Evolutionary conservation across 768 basidiomycete genomes (phyloP).

Genomic region (Hygrophorus pudorinus): DNA sequence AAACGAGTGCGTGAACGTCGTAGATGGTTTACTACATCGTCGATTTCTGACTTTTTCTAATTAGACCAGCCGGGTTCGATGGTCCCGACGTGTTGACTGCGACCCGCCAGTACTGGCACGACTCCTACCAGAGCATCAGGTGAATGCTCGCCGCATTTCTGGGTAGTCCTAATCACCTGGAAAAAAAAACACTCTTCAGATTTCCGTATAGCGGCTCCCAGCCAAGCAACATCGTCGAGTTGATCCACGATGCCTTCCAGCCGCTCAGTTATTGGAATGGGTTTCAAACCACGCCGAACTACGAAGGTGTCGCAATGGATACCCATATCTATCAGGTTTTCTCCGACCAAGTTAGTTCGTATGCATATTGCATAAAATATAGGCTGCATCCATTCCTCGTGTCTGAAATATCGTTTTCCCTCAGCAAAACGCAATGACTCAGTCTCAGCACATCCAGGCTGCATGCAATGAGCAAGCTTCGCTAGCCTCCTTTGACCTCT

Average conservation of each 20-base stretch:
- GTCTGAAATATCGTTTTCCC: not conserved
- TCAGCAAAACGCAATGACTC: slow-evolving; percentile 35
- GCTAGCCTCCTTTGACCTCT: slow-evolving; percentile 50
- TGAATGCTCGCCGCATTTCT: slow-evolving; percentile 15
- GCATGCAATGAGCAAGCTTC: slow-evolving; percentile 42
- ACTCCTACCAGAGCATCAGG: slow-evolving; percentile 71
- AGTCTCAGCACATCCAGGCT: slow-evolving; percentile 46
- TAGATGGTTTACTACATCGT: not conserved
- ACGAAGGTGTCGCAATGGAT: slow-evolving; percentile 64
- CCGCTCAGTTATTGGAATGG: slow-evolving; percentile 59
- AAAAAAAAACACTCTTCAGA: slow-evolving; percentile 16
- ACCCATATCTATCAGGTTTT: slow-evolving; percentile 78
- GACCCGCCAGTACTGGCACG: slow-evolving; percentile 54
- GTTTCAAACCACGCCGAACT: slow-evolving; percentile 44
- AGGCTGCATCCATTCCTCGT: not conserved
- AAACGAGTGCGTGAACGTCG: slow-evolving; percentile 49
- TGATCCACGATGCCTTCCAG: slow-evolving; percentile 78
- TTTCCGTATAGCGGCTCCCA: slow-evolving; percentile 24
- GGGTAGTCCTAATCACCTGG: slow-evolving; percentile 4
- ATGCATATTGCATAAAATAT: too few species aligned
- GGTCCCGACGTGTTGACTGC: slow-evolving; percentile 40
- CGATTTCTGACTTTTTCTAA: not conserved
- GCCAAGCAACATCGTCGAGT: slow-evolving; percentile 54
- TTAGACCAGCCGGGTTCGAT: slow-evolving; percentile 68
- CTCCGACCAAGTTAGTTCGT: slow-evolving; percentile 36